These are phyloP conservation scores for Cercospora nicotianae DNA, from an alignment of 2,329 filamentous ascomycete genomes.

Conservation along the genomic window DNA sequence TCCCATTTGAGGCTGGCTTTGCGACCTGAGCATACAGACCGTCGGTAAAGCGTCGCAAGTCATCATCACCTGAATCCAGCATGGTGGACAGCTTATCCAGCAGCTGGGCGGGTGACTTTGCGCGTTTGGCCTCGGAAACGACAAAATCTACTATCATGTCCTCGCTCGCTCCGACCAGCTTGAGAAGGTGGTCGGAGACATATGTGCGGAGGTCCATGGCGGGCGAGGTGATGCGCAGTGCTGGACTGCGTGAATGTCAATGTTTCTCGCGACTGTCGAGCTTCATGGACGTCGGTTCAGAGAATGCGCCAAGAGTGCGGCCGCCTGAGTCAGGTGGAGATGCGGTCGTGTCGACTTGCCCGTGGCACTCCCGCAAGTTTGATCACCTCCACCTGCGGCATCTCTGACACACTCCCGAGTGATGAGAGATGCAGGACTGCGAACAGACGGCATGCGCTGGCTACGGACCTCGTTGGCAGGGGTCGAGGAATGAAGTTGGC, in stretches of 20 bases:
- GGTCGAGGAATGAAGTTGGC: neutral
- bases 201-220: conserved; percentile 40
- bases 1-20: conserved; percentile 31
- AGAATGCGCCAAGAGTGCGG: neutral
- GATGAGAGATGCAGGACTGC: neutral
- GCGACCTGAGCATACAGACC: conserved; percentile 46
- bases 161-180: conserved; percentile 57
- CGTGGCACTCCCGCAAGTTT: neutral
- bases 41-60: conserved; percentile 50
- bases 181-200: conserved; percentile 53
- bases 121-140: conserved; percentile 53
- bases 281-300: neutral
- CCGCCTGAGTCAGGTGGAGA: neutral
- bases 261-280: neutral
- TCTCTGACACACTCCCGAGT: neutral
- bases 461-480: neutral
- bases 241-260: neutral
- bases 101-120: conserved; percentile 50
- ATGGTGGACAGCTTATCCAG: conserved; percentile 55
- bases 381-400: neutral
- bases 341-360: neutral
- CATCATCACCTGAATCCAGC: conserved; percentile 50
- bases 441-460: neutral
- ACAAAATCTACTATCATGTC: conserved; percentile 59
- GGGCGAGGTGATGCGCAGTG: neutral